Evolutionary conservation across 2,329 filamentous ascomycete genomes (phyloP).

Genomic region (Pezicula neosporulosa): DNA sequence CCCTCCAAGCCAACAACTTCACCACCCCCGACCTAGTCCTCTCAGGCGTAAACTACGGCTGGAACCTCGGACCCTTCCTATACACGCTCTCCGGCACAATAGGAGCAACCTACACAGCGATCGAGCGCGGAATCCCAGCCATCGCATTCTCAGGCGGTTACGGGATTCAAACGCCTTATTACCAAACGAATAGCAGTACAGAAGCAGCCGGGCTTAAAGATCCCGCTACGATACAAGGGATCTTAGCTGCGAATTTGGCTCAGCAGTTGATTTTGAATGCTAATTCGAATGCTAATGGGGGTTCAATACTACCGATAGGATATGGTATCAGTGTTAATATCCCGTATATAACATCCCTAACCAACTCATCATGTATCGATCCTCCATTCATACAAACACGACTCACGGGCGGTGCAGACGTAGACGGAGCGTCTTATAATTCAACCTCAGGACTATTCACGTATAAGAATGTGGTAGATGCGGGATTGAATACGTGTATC

Average conservation of each 20-base stretch:
- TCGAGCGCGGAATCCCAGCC: constrained; percentile 45
- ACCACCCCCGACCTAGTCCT: constrained; percentile 50
- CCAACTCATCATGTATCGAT: constrained; percentile 32
- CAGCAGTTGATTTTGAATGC: constrained; percentile 40
- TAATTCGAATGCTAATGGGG: constrained; percentile 18
- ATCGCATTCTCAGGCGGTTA: constrained; percentile 46
- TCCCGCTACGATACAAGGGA: constrained; percentile 39
- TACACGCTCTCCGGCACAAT: constrained; percentile 49
- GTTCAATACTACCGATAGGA: constrained; percentile 38
- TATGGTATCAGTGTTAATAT: constrained; percentile 49
- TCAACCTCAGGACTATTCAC: constrained; percentile 37
- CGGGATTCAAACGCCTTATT: constrained; percentile 37
- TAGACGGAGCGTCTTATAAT: constrained; percentile 41
- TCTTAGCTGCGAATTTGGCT: constrained; percentile 40
- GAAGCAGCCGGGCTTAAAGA: constrained; percentile 30
- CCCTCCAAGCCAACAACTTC: constrained; percentile 42
- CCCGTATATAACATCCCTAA: constrained; percentile 35
- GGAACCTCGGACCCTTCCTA: constrained; percentile 50
- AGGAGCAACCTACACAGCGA: constrained; percentile 47
- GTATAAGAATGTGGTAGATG: constrained; percentile 34
- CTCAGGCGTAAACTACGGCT: constrained; percentile 52
- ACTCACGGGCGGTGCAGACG: constrained; percentile 44
- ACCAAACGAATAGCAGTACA: constrained; percentile 34
- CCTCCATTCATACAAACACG: constrained; percentile 43
- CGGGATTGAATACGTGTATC: constrained; percentile 30